Conservation (phyloP, 2,329 filamentous ascomycete genomes). For the Monilinia laxa region DNA sequence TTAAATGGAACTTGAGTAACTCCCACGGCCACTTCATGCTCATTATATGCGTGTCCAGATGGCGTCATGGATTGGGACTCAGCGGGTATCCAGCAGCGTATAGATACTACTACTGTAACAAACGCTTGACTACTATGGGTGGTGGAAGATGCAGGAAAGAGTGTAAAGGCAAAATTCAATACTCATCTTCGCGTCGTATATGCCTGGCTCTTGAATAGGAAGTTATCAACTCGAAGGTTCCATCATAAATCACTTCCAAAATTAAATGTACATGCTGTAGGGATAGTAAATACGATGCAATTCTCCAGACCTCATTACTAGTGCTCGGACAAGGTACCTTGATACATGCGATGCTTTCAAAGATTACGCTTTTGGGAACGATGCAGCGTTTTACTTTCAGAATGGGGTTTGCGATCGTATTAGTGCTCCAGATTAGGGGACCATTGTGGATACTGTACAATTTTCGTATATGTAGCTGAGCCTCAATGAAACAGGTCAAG, state of each 20-base stretch:
- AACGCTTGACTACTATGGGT: neutral
- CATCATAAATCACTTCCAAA: neutral
- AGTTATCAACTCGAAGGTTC: neutral
- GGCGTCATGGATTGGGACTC: neutral
- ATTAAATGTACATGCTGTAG: neutral
- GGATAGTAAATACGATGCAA: neutral
- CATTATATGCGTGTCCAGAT: neutral
- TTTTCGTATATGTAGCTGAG: neutral
- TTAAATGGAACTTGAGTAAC: neutral
- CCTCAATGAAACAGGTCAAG: slow-evolving; percentile 4
- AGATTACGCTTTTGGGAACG: neutral
- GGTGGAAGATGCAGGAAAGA: neutral
- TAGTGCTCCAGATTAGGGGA: neutral
- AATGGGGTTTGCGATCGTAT: neutral
- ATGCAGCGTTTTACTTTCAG: neutral
- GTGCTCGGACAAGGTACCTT: neutral
- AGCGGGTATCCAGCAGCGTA: neutral
- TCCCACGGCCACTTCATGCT: neutral
- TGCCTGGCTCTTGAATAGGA: neutral
- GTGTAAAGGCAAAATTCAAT: neutral
- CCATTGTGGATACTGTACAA: neutral
- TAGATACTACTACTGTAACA: neutral
- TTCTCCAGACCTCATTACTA: neutral
- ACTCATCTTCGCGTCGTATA: too few species aligned
- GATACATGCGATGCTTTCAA: neutral